Evolutionary conservation across 2,329 filamentous ascomycete genomes (phyloP).

Genomic region (Rhynchosporium graminicola): DNA sequence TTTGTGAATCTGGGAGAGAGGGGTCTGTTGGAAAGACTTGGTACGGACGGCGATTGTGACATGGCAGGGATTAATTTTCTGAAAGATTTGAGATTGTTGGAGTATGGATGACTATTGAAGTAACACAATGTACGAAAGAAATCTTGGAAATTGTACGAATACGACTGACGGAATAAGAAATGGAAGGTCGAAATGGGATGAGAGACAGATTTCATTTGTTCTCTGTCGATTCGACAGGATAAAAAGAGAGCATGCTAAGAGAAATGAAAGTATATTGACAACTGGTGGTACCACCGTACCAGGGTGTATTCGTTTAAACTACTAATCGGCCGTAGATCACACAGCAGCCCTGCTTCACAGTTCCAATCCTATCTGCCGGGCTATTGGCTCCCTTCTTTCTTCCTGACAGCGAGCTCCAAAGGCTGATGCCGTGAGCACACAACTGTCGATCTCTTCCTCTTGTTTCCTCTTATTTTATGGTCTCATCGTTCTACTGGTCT

Average conservation of each 20-base stretch:
- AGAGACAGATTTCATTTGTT: neutral
- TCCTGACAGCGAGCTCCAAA: conserved; percentile 34
- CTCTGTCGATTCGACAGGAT: neutral
- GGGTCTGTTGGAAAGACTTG: neutral
- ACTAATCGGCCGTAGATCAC: neutral
- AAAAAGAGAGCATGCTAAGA: neutral
- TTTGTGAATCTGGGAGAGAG: neutral
- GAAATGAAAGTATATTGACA: neutral
- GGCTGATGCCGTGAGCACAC: conserved; percentile 30
- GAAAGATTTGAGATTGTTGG: neutral
- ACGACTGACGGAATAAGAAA: neutral
- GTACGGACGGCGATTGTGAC: neutral
- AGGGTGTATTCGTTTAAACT: conserved; percentile 3
- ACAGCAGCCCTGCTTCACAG: conserved; percentile 4
- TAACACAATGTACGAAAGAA: neutral
- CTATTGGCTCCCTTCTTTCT: conserved; percentile 17
- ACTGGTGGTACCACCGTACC: conserved; percentile 1
- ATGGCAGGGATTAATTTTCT: neutral
- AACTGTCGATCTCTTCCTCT: conserved; percentile 19
- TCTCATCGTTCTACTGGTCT: conserved; percentile 26
- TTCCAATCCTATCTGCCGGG: conserved; percentile 11
- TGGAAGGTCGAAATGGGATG: neutral
- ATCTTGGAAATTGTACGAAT: neutral
- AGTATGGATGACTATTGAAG: neutral
- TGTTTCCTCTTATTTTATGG: conserved; percentile 15